Evolutionary conservation across 352 stramenopile genomes (phyloP).

Genomic region (Lagenidium sp.): DNA sequence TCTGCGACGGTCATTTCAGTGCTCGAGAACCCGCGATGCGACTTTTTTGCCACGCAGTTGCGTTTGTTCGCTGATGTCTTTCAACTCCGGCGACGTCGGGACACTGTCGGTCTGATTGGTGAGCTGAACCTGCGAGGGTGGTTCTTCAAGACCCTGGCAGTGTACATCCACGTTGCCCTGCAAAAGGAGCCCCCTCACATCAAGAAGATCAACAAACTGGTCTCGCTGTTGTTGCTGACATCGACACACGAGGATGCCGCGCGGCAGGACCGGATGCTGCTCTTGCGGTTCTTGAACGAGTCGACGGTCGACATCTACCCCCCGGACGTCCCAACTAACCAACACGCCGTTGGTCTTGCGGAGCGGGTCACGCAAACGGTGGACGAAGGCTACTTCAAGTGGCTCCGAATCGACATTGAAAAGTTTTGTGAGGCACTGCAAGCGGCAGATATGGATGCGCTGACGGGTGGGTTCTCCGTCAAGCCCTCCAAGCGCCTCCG

Average conservation of each 20-base stretch:
- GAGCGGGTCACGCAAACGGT: slow-evolving; percentile 50
- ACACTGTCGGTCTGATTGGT: slow-evolving; percentile 3
- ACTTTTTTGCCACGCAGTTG: slow-evolving; percentile 63
- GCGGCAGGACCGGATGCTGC: slow-evolving; percentile 51
- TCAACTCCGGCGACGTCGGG: slow-evolving; percentile 9
- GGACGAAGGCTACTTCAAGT: slow-evolving; percentile 68
- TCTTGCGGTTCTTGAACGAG: slow-evolving; percentile 59
- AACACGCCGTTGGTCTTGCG: slow-evolving; percentile 57
- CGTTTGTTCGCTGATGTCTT: slow-evolving; percentile 29
- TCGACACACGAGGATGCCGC: slow-evolving; percentile 19
- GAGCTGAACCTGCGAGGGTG: slow-evolving; percentile 75
- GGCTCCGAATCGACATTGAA: slow-evolving; percentile 73
- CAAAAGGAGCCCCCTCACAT: slow-evolving; percentile 62
- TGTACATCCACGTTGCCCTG: slow-evolving; percentile 67
- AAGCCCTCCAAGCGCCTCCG: slow-evolving; percentile 71
- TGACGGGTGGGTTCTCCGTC: slow-evolving; percentile 21
- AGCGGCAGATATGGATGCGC: slow-evolving; percentile 39
- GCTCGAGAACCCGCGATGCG: slow-evolving; percentile 50
- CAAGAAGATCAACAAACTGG: slow-evolving; percentile 59
- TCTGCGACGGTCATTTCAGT: slow-evolving; percentile 33
- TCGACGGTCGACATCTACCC: slow-evolving; percentile 53
- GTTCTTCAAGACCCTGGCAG: slow-evolving; percentile 73
- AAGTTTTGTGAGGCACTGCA: slow-evolving; percentile 58
- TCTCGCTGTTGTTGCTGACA: slow-evolving; percentile 37
- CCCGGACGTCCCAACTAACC: slow-evolving; percentile 50